These are phyloP conservation scores for Colletotrichum noveboracense DNA, from an alignment of 2,329 filamentous ascomycete species.

Conservation along the genomic window DNA sequence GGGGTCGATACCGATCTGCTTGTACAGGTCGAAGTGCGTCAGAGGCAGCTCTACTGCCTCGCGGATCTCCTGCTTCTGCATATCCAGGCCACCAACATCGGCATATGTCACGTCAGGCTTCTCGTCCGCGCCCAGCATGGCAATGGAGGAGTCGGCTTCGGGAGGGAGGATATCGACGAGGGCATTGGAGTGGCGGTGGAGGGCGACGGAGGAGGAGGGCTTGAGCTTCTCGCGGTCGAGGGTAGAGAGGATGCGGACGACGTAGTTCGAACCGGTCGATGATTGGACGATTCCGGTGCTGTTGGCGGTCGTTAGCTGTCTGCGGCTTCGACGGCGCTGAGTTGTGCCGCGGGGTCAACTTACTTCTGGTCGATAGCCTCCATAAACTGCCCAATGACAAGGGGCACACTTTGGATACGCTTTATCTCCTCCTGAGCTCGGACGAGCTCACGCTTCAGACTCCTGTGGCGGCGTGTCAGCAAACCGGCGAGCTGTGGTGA, in stretches of 20 bases:
- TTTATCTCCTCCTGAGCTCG: constrained; percentile 99
- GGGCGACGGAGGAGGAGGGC: constrained; percentile 94
- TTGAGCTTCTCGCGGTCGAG: constrained; percentile 98
- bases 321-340: background rate
- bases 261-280: constrained; percentile 97
- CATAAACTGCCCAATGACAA: constrained; percentile 99
- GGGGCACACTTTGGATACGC: constrained; percentile 95
- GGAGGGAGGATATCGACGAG: constrained; percentile 98
- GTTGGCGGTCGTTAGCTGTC: constrained; percentile 15
- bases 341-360: constrained; percentile 30
- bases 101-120: constrained; percentile 98
- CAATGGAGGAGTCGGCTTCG: constrained; percentile 97
- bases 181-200: constrained; percentile 97
- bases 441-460: constrained; percentile 95
- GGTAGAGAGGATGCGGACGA: constrained; percentile 96
- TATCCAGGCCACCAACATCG: constrained; percentile 95
- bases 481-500: background rate
- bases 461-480: constrained; percentile 55
- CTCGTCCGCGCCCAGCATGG: constrained; percentile 95
- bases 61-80: constrained; percentile 99
- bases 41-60: constrained; percentile 96
- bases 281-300: constrained; percentile 99
- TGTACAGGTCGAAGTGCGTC: constrained; percentile 98
- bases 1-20: constrained; percentile 98
- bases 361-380: constrained; percentile 99